These are phyloP conservation scores for Blastocrithidia nonstop DNA, from an alignment of 208 protist species.

Conservation along the genomic window DNA sequence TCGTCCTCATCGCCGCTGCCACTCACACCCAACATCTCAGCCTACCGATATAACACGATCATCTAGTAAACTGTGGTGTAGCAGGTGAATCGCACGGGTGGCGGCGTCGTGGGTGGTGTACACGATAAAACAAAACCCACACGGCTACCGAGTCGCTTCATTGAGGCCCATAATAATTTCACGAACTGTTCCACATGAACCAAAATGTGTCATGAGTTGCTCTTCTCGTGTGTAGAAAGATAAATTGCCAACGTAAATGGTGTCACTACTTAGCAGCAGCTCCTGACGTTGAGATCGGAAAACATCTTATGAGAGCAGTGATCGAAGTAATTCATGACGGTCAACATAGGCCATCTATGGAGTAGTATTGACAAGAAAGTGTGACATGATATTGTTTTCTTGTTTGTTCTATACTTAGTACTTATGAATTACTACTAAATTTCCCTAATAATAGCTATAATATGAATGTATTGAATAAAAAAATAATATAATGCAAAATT, in stretches of 20 bases:
- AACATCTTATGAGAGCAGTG: conserved; percentile 39
- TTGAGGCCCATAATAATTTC: conserved; percentile 97
- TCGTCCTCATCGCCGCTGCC: conserved; percentile 63
- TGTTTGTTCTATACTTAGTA: too few species aligned
- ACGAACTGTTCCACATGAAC: conserved; percentile 85
- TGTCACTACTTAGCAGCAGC: conserved; percentile 57
- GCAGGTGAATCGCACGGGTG: conserved; percentile 76
- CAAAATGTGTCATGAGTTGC: conserved; percentile 93
- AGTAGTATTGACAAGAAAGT: conserved; percentile 35
- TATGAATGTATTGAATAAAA: too few species aligned
- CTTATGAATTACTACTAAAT: too few species aligned
- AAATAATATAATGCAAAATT: too few species aligned
- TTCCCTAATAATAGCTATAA: too few species aligned
- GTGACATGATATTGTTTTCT: conserved; percentile 19
- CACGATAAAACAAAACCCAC: conserved; percentile 98
- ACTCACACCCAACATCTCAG: conserved; percentile 79
- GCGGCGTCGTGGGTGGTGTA: conserved; percentile 87
- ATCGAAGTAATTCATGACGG: conserved; percentile 59
- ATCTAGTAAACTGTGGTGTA: conserved; percentile 59
- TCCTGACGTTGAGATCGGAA: conserved; percentile 53
- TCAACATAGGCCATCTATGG: conserved; percentile 76
- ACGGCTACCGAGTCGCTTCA: conserved; percentile 87
- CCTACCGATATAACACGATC: conserved; percentile 67
- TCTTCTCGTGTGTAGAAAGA: conserved; percentile 96
- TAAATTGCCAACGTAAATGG: conserved; percentile 97